Percentiles rank a stretch among this genome's conserved stretches.
Evolutionary conservation across 2,329 filamentous ascomycete genomes (phyloP).

Genomic region (Tolypocladium paradoxum): DNA sequence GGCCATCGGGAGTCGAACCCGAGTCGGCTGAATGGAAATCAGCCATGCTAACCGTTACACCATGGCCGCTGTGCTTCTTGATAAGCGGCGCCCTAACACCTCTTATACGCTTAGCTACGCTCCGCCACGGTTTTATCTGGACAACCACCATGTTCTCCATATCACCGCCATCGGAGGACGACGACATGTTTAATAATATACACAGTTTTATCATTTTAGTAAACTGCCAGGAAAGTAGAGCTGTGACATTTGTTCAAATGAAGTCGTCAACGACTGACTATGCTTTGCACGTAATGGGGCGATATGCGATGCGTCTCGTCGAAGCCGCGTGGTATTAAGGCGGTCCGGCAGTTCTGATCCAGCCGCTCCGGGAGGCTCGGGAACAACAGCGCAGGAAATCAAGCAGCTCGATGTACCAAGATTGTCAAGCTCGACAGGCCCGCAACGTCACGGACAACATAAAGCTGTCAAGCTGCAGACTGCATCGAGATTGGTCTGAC

Average conservation of each 20-base stretch:
- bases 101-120: background rate
- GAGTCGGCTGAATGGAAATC: slow-evolving; percentile 12
- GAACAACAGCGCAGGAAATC: background rate
- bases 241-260: no score
- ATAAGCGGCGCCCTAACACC: background rate
- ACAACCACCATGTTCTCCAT: no score
- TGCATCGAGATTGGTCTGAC: background rate
- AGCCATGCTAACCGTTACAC: slow-evolving; percentile 11
- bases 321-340: no score
- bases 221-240: no score
- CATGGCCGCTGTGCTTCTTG: slow-evolving; percentile 5
- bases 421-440: slow-evolving; percentile 36
- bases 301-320: background rate
- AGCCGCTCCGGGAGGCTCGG: background rate
- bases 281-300: background rate
- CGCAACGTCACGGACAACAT: no score
- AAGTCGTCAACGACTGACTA: no score
- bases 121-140: no score
- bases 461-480: background rate
- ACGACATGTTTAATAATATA: no score
- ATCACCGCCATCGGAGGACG: no score
- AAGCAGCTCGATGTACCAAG: slow-evolving; percentile 12
- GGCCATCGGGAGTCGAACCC: slow-evolving; percentile 12
- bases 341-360: no score
- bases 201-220: no score